phyloP scores from a whole-genome alignment of 352 stramenopile species.

The Pythium coloratum region DNA sequence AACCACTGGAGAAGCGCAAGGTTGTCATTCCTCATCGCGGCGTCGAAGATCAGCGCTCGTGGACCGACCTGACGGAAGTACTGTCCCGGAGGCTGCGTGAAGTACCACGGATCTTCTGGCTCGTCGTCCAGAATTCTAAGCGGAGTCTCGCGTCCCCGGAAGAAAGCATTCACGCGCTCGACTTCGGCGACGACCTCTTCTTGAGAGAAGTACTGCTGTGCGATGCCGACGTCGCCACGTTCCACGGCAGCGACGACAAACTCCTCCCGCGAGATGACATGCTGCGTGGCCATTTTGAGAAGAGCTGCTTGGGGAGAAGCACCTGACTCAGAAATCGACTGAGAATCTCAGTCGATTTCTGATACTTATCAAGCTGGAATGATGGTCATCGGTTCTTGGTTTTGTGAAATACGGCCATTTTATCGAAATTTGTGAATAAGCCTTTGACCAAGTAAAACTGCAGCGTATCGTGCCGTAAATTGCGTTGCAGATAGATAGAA shows the following conservation, averaged over 20 bases:
- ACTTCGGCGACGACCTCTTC: conserved; percentile 6
- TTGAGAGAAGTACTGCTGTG: conserved; percentile 18
- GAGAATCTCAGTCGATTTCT: no score
- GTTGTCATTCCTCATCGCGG: neutral
- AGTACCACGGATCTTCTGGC: conserved; percentile 19
- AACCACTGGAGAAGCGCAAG: neutral
- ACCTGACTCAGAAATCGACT: no score
- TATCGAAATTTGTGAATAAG: no score
- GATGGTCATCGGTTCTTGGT: no score
- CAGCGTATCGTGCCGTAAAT: neutral
- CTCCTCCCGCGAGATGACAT: neutral
- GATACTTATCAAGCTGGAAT: no score
- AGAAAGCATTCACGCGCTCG: conserved; percentile 13
- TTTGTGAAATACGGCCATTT: no score
- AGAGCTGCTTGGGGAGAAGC: no score
- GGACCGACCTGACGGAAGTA: neutral
- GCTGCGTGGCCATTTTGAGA: neutral
- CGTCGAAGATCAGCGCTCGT: neutral
- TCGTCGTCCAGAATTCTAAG: conserved; percentile 12
- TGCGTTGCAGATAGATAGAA: neutral
- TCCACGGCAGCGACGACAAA: conserved; percentile 7
- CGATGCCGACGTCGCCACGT: conserved; percentile 3
- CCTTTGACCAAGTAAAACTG: conserved; percentile 8
- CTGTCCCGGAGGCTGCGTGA: conserved; percentile 2
- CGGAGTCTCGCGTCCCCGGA: conserved; percentile 4